Percentiles rank a stretch among this genome's conserved stretches.
Conservation (phyloP, 805 yeast genomes). For the Wickerhamiella kurtzmanii region DNA sequence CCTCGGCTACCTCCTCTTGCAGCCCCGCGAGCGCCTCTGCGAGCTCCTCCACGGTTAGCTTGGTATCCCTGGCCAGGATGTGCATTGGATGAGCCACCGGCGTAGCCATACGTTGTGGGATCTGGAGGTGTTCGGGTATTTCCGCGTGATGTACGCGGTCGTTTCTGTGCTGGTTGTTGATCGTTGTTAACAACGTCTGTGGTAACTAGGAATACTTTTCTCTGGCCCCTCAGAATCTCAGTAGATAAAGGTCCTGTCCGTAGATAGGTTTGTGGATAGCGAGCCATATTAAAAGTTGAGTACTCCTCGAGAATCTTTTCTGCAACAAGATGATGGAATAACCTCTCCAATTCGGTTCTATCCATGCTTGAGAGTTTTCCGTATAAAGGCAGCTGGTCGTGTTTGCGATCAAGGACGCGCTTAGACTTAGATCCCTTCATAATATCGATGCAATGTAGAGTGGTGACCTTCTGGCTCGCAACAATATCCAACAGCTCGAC, state of each 20-base stretch:
- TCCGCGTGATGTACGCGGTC: too few species aligned
- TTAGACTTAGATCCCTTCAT: conserved; percentile 46
- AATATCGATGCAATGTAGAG: conserved; percentile 69
- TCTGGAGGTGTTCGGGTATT: too few species aligned
- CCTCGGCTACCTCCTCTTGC: too few species aligned
- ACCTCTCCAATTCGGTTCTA: conserved; percentile 64
- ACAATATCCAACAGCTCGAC: conserved; percentile 44
- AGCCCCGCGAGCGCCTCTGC: too few species aligned
- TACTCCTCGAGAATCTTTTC: conserved; percentile 56
- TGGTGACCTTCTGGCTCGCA: conserved; percentile 47
- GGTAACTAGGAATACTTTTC: conserved; percentile 16
- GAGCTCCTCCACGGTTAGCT: too few species aligned
- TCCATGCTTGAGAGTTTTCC: conserved; percentile 56
- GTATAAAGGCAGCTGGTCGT: conserved; percentile 44
- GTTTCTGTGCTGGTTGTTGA: background rate
- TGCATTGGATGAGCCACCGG: too few species aligned
- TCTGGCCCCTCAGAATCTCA: conserved; percentile 31
- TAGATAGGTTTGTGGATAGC: conserved; percentile 70
- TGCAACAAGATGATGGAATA: conserved; percentile 64
- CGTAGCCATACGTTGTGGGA: too few species aligned
- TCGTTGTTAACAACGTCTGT: background rate
- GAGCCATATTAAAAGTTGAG: conserved; percentile 56
- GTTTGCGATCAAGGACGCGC: conserved; percentile 48
- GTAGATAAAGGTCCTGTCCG: conserved; percentile 45
- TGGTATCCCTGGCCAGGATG: too few species aligned